Conservation (phyloP, 1,284 basidiomycete genomes). For the Vanrija sp. region DNA sequence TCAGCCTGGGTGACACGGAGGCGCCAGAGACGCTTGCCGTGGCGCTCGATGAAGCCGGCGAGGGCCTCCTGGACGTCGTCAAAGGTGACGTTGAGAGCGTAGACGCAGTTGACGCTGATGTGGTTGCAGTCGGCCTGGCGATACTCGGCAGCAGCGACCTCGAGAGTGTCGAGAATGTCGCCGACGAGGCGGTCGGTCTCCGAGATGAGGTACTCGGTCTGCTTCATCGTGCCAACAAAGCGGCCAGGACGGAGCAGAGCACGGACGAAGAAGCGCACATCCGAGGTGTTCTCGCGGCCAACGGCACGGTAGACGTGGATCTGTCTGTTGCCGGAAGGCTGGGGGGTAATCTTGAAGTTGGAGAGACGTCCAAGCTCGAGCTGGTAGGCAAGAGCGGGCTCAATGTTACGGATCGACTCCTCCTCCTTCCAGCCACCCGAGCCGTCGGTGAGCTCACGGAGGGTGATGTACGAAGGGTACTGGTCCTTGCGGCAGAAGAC, state of each 20-base stretch:
- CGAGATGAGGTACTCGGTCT: conserved; percentile 93
- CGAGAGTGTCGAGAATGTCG: conserved; percentile 88
- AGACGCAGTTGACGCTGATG: conserved; percentile 97
- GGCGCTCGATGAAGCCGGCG: conserved; percentile 95
- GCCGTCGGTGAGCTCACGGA: conserved; percentile 60
- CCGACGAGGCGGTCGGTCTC: conserved; percentile 97
- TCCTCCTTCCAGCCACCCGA: conserved; percentile 81
- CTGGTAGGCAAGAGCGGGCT: conserved; percentile 97
- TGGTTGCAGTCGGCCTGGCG: conserved; percentile 92
- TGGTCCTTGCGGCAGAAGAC: conserved; percentile 85
- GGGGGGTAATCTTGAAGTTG: conserved; percentile 92
- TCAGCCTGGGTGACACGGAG: conserved; percentile 95
- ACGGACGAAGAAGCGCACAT: conserved; percentile 96
- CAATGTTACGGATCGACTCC: conserved; percentile 94
- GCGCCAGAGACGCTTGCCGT: conserved; percentile 96
- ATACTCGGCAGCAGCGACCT: conserved; percentile 81
- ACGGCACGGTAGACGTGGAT: conserved; percentile 96
- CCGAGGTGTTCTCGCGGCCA: conserved; percentile 91
- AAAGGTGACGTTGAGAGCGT: conserved; percentile 90
- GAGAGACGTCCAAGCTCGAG: conserved; percentile 93
- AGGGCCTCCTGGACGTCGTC: conserved; percentile 95
- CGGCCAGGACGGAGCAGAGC: conserved; percentile 94
- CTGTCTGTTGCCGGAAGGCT: conserved; percentile 89
- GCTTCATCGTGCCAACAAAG: conserved; percentile 84
- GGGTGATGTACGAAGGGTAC: conserved; percentile 93